Percentiles rank a stretch among this genome's conserved stretches.
phyloP scores from a whole-genome alignment of 179 eudicot genomes.

The Nepenthes alata region DNA sequence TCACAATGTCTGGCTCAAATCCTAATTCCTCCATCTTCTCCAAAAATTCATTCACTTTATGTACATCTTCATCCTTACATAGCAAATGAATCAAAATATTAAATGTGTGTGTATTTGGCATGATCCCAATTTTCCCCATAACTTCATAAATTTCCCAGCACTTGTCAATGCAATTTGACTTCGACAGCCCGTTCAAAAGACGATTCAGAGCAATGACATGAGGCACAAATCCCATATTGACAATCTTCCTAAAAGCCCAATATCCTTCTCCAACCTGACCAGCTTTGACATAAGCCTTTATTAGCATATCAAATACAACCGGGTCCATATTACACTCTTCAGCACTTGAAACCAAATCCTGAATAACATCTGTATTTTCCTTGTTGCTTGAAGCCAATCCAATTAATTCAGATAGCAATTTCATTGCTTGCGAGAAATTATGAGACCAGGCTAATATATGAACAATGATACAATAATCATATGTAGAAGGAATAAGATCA shows the following conservation, averaged over 20 bases:
- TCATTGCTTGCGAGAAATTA: conserved; percentile 42
- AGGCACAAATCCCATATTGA: conserved; percentile 48
- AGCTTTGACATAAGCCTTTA: conserved; percentile 56
- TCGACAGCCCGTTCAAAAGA: conserved; percentile 60
- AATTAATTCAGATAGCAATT: conserved; percentile 43
- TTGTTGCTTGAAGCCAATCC: conserved; percentile 12
- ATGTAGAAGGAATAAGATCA: conserved; percentile 28
- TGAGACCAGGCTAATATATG: conserved; percentile 56
- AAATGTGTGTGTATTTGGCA: conserved; percentile 59
- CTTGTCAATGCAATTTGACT: conserved; percentile 27
- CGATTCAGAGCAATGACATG: conserved; percentile 47
- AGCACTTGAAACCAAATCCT: conserved; percentile 36
- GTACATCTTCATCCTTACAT: conserved; percentile 43
- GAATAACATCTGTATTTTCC: conserved; percentile 25
- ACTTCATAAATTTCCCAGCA: conserved; percentile 68
- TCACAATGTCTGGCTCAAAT: conserved; percentile 77
- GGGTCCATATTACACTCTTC: conserved; percentile 81
- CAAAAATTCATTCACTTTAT: conserved; percentile 56
- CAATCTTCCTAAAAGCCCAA: conserved; percentile 45
- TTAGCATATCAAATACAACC: conserved; percentile 70
- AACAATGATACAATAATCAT: conserved; percentile 51
- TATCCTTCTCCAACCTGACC: conserved; percentile 50
- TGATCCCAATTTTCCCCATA: conserved; percentile 48
- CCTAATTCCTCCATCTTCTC: conserved; percentile 94
- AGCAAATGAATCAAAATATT: conserved; percentile 62